These are phyloP conservation scores for Juncus effusus DNA, from an alignment of 176 grass and related monocot genomes.

Conservation along the genomic window DNA sequence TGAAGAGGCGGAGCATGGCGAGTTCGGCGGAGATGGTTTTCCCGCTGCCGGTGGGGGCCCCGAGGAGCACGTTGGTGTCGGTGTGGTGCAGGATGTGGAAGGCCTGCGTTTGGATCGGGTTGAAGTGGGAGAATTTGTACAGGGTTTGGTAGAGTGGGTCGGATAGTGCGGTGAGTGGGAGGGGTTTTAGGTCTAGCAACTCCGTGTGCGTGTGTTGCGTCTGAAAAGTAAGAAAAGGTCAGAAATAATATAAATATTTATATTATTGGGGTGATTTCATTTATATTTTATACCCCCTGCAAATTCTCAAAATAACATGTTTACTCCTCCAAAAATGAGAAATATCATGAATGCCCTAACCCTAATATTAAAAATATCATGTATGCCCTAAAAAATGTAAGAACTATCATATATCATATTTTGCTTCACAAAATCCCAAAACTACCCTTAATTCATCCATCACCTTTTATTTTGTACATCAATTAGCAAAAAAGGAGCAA, in stretches of 20 bases:
- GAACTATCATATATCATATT: no score
- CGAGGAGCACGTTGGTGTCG: conserved; percentile 83
- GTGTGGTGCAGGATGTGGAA: conserved; percentile 93
- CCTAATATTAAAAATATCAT: no score
- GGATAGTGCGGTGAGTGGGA: conserved; percentile 73
- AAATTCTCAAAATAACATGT: no score
- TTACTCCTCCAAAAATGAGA: no score
- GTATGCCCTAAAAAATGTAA: no score
- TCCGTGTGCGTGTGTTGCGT: conserved; percentile 95
- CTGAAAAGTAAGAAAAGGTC: conserved; percentile 37
- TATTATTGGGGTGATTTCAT: no score
- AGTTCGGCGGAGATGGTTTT: conserved; percentile 97
- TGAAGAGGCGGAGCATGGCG: conserved; percentile 96
- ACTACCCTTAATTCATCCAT: no score
- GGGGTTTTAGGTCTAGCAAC: conserved; percentile 94
- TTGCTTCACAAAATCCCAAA: no score
- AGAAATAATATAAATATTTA: conserved; percentile 13
- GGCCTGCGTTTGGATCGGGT: conserved; percentile 97
- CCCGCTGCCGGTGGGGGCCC: conserved; percentile 96
- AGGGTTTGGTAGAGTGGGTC: conserved; percentile 63
- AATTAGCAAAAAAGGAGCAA: no score
- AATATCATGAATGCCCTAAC: no score
- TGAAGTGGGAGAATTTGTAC: conserved; percentile 96
- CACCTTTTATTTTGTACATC: no score
- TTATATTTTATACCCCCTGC: no score